A percentile compares a stretch with the other conserved stretches of the same genome.
phyloP scores from a whole-genome alignment of 2,329 filamentous ascomycete species.

The Trichoderma endophyticum region DNA sequence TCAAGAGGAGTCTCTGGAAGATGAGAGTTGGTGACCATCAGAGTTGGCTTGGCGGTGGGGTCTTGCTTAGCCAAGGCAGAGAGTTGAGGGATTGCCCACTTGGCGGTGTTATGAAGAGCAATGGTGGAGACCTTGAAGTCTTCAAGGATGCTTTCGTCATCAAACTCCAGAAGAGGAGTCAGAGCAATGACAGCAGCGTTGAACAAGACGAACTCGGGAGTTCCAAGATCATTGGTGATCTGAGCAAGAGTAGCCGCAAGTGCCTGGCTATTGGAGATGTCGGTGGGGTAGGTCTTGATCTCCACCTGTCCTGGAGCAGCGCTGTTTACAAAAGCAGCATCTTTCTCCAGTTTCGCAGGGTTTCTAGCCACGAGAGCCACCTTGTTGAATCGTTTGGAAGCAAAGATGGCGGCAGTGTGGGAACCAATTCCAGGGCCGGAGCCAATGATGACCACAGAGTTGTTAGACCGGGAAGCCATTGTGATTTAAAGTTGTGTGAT shows the following conservation, averaged over 20 bases:
- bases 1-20: conserved; percentile 47
- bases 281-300: conserved; percentile 43
- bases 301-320: conserved; percentile 27
- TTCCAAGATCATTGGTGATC: conserved; percentile 39
- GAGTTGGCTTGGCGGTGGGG: conserved; percentile 36
- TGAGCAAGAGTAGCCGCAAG: conserved; percentile 39
- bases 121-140: conserved; percentile 50
- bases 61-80: conserved; percentile 32
- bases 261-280: conserved; percentile 40
- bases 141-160: conserved; percentile 43
- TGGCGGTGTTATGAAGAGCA: conserved; percentile 45
- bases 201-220: conserved; percentile 49
- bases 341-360: conserved; percentile 36
- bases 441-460: conserved; percentile 67
- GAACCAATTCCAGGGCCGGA: conserved; percentile 91
- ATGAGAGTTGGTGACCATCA: conserved; percentile 48
- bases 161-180: conserved; percentile 40
- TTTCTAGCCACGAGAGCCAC: conserved; percentile 48
- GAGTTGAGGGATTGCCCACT: conserved; percentile 45
- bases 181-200: conserved; percentile 49
- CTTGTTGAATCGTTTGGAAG: conserved; percentile 72
- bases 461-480: conserved; percentile 13
- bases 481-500: neutral
- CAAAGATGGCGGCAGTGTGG: conserved; percentile 82
- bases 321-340: conserved; percentile 35